These are phyloP conservation scores for Arthrobotrys sphaeroides DNA, from an alignment of 2,329 filamentous ascomycete genomes.

Conservation along the genomic window DNA sequence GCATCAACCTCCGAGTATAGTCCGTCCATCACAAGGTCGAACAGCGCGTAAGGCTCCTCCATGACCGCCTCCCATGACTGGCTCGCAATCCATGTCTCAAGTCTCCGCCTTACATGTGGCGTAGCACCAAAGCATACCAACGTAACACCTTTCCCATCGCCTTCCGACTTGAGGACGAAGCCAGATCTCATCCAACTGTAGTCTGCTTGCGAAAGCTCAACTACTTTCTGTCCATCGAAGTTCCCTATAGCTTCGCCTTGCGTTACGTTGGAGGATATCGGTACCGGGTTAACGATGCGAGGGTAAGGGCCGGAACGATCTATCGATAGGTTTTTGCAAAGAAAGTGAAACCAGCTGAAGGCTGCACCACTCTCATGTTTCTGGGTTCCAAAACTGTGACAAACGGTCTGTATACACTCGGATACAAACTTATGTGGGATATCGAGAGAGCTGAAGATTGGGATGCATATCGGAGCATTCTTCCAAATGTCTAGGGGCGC, in stretches of 20 bases:
- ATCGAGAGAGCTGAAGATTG: slow-evolving; percentile 58
- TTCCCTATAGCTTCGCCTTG: not conserved
- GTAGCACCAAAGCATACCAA: slow-evolving; percentile 53
- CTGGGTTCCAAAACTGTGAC: slow-evolving; percentile 60
- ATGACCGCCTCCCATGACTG: slow-evolving; percentile 20
- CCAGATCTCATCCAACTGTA: slow-evolving; percentile 51
- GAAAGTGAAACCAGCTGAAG: slow-evolving; percentile 60
- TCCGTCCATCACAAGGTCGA: slow-evolving; percentile 56
- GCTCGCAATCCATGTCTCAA: slow-evolving; percentile 13
- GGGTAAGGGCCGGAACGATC: not conserved
- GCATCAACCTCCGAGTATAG: slow-evolving; percentile 55
- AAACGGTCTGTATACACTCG: slow-evolving; percentile 59
- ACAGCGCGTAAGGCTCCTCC: slow-evolving; percentile 51
- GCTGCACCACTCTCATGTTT: slow-evolving; percentile 48
- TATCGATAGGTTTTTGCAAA: slow-evolving; percentile 60
- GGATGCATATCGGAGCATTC: slow-evolving; percentile 56
- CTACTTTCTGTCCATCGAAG: not conserved
- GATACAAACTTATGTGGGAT: slow-evolving; percentile 59
- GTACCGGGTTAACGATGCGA: not conserved
- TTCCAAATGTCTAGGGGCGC: slow-evolving; percentile 57
- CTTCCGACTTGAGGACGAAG: slow-evolving; percentile 47
- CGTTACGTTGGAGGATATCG: not conserved
- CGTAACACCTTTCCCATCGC: slow-evolving; percentile 24
- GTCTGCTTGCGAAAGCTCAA: slow-evolving; percentile 37
- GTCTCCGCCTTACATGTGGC: slow-evolving; percentile 4